These are phyloP conservation scores for Adansonia digitata DNA, from an alignment of 345 rosid species.

Conservation along the genomic window DNA sequence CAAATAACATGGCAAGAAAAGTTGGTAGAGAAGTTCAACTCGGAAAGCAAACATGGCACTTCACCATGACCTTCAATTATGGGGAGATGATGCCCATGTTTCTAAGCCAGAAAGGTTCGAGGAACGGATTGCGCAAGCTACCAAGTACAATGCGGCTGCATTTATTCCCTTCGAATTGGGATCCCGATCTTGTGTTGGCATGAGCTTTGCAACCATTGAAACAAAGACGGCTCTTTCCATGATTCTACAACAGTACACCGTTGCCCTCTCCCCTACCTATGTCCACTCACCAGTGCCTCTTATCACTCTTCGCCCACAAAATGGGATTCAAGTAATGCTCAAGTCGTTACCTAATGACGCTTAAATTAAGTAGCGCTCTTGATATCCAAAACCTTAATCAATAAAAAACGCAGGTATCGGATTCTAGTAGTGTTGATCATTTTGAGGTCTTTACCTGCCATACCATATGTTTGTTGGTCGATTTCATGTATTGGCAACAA, in stretches of 20 bases:
- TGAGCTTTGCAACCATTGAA: constrained; percentile 28
- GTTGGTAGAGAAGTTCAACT: constrained; percentile 18
- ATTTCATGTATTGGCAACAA: no score
- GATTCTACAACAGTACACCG: constrained; percentile 42
- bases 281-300: constrained; percentile 29
- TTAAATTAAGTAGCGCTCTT: neutral
- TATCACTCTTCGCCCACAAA: constrained; percentile 24
- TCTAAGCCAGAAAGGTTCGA: constrained; percentile 46
- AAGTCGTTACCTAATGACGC: constrained; percentile 8
- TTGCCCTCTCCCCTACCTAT: constrained; percentile 32
- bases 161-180: constrained; percentile 43
- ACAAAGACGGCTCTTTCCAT: constrained; percentile 38
- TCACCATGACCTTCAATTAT: constrained; percentile 31
- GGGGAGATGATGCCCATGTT: constrained; percentile 38
- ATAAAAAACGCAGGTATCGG: no score
- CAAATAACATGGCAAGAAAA: constrained; percentile 7
- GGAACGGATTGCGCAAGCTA: constrained; percentile 41
- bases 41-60: constrained; percentile 26
- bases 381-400: neutral
- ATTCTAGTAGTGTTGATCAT: no score
- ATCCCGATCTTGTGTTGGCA: constrained; percentile 36
- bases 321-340: constrained; percentile 36
- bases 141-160: constrained; percentile 23
- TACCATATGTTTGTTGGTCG: no score
- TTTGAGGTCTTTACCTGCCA: no score